These are phyloP conservation scores for Pinus albicaulis DNA, from an alignment of 75 land plant genomes.

Conservation along the genomic window DNA sequence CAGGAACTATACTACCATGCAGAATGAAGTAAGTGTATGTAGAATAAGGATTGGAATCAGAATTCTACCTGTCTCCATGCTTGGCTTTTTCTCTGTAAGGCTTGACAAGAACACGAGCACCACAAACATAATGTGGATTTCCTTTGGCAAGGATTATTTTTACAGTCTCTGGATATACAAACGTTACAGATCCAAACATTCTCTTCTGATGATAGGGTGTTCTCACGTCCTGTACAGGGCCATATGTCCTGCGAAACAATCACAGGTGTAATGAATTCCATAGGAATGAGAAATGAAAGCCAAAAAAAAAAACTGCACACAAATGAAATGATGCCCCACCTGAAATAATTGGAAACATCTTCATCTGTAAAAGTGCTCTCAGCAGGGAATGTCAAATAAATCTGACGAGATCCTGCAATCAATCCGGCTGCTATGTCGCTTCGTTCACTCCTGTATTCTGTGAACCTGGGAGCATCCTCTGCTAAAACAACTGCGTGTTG, in stretches of 20 bases:
- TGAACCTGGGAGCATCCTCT: slow-evolving; percentile 75
- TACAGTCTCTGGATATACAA: slow-evolving; percentile 79
- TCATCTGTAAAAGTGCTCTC: slow-evolving; percentile 96
- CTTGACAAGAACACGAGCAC: slow-evolving; percentile 95
- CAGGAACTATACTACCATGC: slow-evolving; percentile 86
- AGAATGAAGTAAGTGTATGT: neutral
- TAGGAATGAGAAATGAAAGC: slow-evolving; percentile 65
- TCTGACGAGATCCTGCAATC: slow-evolving; percentile 76
- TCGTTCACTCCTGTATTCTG: slow-evolving; percentile 27
- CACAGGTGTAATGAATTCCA: neutral
- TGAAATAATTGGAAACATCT: slow-evolving; percentile 89
- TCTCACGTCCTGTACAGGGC: slow-evolving; percentile 94
- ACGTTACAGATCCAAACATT: slow-evolving; percentile 99
- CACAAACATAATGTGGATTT: slow-evolving; percentile 90
- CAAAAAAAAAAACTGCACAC: slow-evolving; percentile 83
- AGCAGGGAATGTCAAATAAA: slow-evolving; percentile 94
- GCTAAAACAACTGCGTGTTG: slow-evolving; percentile 94
- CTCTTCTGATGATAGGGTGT: slow-evolving; percentile 95
- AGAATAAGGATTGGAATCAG: neutral
- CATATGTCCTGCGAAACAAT: slow-evolving; percentile 53
- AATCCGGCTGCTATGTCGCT: slow-evolving; percentile 31
- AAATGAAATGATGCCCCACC: slow-evolving; percentile 54
- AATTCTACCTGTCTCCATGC: slow-evolving; percentile 60
- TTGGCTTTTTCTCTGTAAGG: slow-evolving; percentile 89
- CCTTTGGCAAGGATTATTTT: slow-evolving; percentile 65